These are phyloP conservation scores for Crucihimalaya himalaica DNA, from an alignment of 345 rosid species.

Conservation along the genomic window DNA sequence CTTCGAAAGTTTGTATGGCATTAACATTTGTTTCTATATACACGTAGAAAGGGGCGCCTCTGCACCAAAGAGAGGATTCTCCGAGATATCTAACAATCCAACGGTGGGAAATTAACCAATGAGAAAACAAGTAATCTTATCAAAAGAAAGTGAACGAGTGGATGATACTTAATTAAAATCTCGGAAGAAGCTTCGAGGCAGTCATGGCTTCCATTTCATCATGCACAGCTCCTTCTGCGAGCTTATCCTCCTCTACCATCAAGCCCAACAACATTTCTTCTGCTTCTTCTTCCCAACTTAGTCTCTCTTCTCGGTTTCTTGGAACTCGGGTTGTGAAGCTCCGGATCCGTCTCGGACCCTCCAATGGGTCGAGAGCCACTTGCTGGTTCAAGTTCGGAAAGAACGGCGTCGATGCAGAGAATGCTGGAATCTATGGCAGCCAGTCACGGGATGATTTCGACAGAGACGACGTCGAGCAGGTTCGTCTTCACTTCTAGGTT, in stretches of 20 bases:
- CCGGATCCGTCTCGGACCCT: conserved; percentile 57
- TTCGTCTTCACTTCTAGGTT: conserved; percentile 28
- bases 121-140: conserved; percentile 29
- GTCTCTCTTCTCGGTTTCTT: conserved; percentile 55
- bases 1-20: neutral
- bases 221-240: conserved; percentile 41
- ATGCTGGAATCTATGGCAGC: conserved; percentile 94
- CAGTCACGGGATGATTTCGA: conserved; percentile 89
- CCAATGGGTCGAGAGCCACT: conserved; percentile 63
- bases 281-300: conserved; percentile 30
- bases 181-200: conserved; percentile 7
- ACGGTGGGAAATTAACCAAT: conserved; percentile 35
- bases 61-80: neutral
- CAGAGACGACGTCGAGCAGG: conserved; percentile 99
- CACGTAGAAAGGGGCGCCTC: neutral
- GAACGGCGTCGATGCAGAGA: conserved; percentile 91
- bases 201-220: conserved; percentile 52
- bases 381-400: conserved; percentile 93
- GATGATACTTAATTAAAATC: conserved; percentile 24
- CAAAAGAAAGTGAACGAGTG: conserved; percentile 11
- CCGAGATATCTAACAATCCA: conserved; percentile 47
- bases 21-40: neutral
- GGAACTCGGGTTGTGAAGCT: conserved; percentile 43
- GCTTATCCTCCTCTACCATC: conserved; percentile 34
- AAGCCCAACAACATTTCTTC: conserved; percentile 35